Evolutionary conservation across 371 early-diverging fungal genomes (phyloP), one percentile per base, ranked within the genome.

Genomic region (Apophysomyces elegans): DNA sequence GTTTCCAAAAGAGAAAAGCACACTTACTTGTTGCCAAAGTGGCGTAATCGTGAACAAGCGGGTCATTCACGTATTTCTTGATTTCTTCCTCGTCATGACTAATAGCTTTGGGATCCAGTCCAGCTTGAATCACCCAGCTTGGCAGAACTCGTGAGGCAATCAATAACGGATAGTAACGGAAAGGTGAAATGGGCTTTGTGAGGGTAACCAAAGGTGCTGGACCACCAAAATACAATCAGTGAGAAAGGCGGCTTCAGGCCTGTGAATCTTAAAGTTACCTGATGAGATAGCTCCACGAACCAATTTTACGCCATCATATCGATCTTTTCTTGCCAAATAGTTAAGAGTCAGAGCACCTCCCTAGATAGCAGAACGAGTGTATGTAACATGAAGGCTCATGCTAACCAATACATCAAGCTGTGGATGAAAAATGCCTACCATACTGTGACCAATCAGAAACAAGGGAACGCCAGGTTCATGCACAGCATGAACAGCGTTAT

Each of bases 371-470:
- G 13, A 41, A 41, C 41, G 8, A 2, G 41, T 41, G 2, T 5
- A 13, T 46, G 37, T 6, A 16, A 38, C 13, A 32, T 7, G 21
- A 18, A 0, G 35, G 43, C 41, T 18, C 37, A 58, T 11, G 61
- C 16, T 56, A 14, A 14, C 32, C 43, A 12, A 5, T 43, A n/a
- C 1, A 8, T 11, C 9, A 14, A 7, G 26, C 8, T 32, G 32
- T 7, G 12, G 32, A 36, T 13, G 16, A 5, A 43, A 43, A 12
- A 35, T 16, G 56, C 39, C 62, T 82, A 86, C 86, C 82, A 87
- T 88, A 47, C 85, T 84, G 59, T 89, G 90, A 5, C 90, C 91
- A 77, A 88, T 83, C 13, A 90, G 62, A 58, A 89, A 81, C 37
- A 85, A 70, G 5, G 90, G 88, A 5, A 79, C 44, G 26, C 75